Base-by-base conservation (phyloP, 495 filamentous ascomycete genomes). In the Hypoxylon lienhwacheense region DNA sequence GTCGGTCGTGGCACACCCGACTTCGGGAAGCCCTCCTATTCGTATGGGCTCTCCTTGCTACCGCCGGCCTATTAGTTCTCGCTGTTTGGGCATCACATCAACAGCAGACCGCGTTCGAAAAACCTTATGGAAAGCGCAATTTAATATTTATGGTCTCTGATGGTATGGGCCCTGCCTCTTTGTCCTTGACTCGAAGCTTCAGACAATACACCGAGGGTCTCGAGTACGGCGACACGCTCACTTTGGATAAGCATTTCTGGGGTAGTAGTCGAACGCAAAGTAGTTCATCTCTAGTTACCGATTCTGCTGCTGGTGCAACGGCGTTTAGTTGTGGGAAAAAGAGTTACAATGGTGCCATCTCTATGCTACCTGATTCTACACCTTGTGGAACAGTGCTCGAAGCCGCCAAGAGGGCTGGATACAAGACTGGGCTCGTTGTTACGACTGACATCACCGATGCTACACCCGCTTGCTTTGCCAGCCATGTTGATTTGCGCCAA, bases 71-170 rank as follows among this genome's bases (percentile, higher is more conserved):
- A 5, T 80, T 93, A 39, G 75, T 92, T 11, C 76, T 92, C 15
- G 86, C 85, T 3, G 86, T 90, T 7, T 68, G 90, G 31, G 85
- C 83, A 59, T 86, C 90, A 60, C 84, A 90, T 65, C 73, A 72
- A 55, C 72, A 82, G 46, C 66, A 79, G 25, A 72, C 68, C 20
- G 58, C 42, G 36, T 59, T 37, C 64, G 51, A 58, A 37, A 53
- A 39, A 41, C 28, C 81, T 72, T 51, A 83, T 76, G 87, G 88
- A 10, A 98, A 97, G 71, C 79, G 87, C 17, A 98, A 97, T 65
- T 70, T 97, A 29, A 86, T 98, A 53, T 97, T 98, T 76, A 97
- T 98, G 95, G 95, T 98, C 6, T 95, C 89, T 0, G 93, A 98
- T 65, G 93, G 92, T 47, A 97, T 98, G 95, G 93, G 93, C 0